Evolutionary conservation across 495 filamentous ascomycete genomes (phyloP), one percentile per base, ranked within the genome.

Genomic region (Aspergillus heteromorphus): DNA sequence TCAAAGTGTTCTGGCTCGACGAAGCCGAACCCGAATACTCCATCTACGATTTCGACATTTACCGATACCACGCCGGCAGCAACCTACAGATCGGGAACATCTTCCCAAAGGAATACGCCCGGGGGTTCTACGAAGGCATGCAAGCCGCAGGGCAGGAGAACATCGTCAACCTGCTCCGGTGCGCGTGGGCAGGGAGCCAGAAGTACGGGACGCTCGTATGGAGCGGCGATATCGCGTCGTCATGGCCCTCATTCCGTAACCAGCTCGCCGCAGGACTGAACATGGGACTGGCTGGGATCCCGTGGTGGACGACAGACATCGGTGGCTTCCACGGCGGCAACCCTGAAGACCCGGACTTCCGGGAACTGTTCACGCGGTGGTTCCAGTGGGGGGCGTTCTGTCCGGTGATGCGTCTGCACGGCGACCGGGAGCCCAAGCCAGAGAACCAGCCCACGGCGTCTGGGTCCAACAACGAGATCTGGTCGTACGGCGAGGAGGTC

Each of bases 371-470:
- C 59, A 74, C 76, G 4, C 70, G 81, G 2, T 84, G 81, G 81
- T 84, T 83, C 62, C 80, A 83, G 55, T 83, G 79, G 78, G 80
- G 79, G 2, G 62, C 79, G 0, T 84, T 82, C 63, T 83, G 78
- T 53, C 79, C 80, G 25, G 81, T 83, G 6, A 81, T 84, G 72
- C 69, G 80, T 9, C 64, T 83, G 17, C 81, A 84, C 55, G 80
- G 80, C 17, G 78, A 82, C 62, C 74, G 81, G n/a, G 75, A 81
- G 53, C 80, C 80, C 8, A 69, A 74, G 56, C 71, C 68, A 16
- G 68, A 60, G n/a, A 62, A 61, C 14, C 61, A 67, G 34, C 67
- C 68, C 7, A 72, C 68, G 10, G 63, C 73, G 11, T 63, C 64
- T 13, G 79, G 78, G 1, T 75, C 77, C 1, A 50, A 69, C 11